phyloP scores from a whole-genome alignment of 306 rosid species.

The Lathyrus aphaca region DNA sequence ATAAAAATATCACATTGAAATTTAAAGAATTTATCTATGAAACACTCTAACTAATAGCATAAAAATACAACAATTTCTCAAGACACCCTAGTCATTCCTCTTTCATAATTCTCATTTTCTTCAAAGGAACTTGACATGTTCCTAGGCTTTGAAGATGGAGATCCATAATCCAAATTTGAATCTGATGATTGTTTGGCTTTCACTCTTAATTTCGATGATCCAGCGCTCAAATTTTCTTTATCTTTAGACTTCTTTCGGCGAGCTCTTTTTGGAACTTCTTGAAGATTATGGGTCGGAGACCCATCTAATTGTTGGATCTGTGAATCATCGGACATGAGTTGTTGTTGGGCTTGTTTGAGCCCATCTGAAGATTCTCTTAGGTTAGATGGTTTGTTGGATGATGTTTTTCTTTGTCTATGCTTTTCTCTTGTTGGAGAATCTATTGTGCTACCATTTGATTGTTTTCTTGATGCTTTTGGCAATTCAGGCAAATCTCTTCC shows the following conservation, averaged over 20 bases:
- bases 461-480: slow-evolving; percentile 60
- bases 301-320: slow-evolving; percentile 32
- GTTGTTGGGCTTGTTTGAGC: slow-evolving; percentile 6
- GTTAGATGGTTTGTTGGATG: slow-evolving; percentile 45
- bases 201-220: slow-evolving; percentile 42
- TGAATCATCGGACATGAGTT: neutral
- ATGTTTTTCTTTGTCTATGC: slow-evolving; percentile 50
- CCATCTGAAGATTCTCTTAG: slow-evolving; percentile 48
- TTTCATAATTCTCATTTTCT: slow-evolving; percentile 40
- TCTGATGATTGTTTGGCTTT: slow-evolving; percentile 44
- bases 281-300: slow-evolving; percentile 30
- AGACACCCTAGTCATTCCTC: slow-evolving; percentile 42
- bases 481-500: slow-evolving; percentile 50
- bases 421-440: slow-evolving; percentile 64
- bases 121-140: slow-evolving; percentile 40
- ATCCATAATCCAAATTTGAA: slow-evolving; percentile 26
- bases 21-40: slow-evolving; percentile 35
- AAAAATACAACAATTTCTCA: slow-evolving; percentile 29
- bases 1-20: slow-evolving; percentile 10
- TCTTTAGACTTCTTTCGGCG: slow-evolving; percentile 77
- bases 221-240: slow-evolving; percentile 32
- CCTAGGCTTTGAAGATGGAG: slow-evolving; percentile 38
- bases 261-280: slow-evolving; percentile 63
- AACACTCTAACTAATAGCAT: slow-evolving; percentile 45
- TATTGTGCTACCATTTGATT: neutral